Evolutionary conservation across 495 filamentous ascomycete genomes (phyloP), one percentile per base, ranked within the genome.

Genomic region (Xylaria longipes): DNA sequence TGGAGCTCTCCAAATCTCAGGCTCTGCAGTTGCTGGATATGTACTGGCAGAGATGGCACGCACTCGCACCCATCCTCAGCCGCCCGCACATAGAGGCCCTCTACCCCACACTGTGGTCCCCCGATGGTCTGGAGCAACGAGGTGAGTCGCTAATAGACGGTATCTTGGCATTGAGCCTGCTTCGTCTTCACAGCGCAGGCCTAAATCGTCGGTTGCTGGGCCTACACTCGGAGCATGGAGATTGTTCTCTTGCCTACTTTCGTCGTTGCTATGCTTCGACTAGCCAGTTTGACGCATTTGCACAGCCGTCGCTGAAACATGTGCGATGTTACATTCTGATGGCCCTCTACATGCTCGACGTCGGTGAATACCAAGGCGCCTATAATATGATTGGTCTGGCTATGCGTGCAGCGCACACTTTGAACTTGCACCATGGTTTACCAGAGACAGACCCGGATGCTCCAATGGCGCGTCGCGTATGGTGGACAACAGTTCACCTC

Each of bases 351-450:
- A 41, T 41, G 39, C 39, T 41, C 5, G 39, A 41, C 39, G 39
- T 41, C 39, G 39, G 39, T 7, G 73, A 80, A 35, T 71, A 78
- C n/a, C 73, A 74, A 15, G 70, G 77, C 12, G 78, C 80, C n/a
- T 80, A 81, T 71, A 79, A 79, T 58, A 78, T 81, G 64, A 75
- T 41, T 78, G 78, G 79, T 1, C 65, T 78, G 7, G 79, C 75
- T n/a, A 41, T 78, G 8, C 73, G 79, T 22, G 76, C 78, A 31
- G 73, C 78, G n/a, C 79, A 80, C 56, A 74, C 75, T 0, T 72
- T 81, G 2, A 73, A 79, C 61, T 52, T 74, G 11, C 66, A 78
- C 48, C 37, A 41, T 27, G 67, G 70, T 22, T 37, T 72, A 27
- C 66, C 31, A 5, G 68, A 69, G 5, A 54, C 68, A 25, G 56